Evolutionary conservation across 2,329 filamentous ascomycete genomes (phyloP), one percentile per base, ranked within the genome.

Genomic region (Fusarium sp.): DNA sequence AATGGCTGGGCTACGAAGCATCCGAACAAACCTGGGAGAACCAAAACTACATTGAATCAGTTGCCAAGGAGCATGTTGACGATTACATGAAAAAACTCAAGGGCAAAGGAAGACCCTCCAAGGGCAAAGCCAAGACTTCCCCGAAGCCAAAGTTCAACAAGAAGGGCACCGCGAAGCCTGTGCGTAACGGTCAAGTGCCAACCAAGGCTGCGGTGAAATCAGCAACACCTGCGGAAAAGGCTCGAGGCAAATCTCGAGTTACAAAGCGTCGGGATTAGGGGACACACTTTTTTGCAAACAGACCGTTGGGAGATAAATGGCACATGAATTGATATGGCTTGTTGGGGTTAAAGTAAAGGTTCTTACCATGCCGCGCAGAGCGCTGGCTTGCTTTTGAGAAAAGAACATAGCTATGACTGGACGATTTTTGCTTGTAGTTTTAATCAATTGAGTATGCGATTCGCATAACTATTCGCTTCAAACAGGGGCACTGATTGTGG

Each of bases 1-100:
- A 81, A 62, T 81, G 80, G 80, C 59, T 80, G 7, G 80, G 80
- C 13, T 81, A 76, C 42, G 72, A 71, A 5, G 57, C 69, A 11
- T 53, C 64, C 12, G 76, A 80, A 1, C 72, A 62, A 7, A 75
- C 76, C 4, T 81, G 80, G 80, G 71, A 78, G 61, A 61, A 74
- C 3, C 65, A 71, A 8, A 47, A 49, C 2, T 61, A 49, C 5
- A 68, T 81, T 0, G 65, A 77, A 41, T 64, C 75, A 57, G 72
- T 75, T 4, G 78, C 77, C 8, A 70, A 72, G 4, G 63, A 66
- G 9, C 48, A 77, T 4, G 68, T 79, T 18, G 72, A 72, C 1
- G 72, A 73, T 10, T 81, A 81, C 48, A 72, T 55, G 50, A 57
- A 10, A 30, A 66, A 58, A 18, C 2, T 53, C 18, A 49, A 28